These are phyloP conservation scores for Wallacemonas sp. DNA, from an alignment of 208 protist genomes.

Conservation along the genomic window DNA sequence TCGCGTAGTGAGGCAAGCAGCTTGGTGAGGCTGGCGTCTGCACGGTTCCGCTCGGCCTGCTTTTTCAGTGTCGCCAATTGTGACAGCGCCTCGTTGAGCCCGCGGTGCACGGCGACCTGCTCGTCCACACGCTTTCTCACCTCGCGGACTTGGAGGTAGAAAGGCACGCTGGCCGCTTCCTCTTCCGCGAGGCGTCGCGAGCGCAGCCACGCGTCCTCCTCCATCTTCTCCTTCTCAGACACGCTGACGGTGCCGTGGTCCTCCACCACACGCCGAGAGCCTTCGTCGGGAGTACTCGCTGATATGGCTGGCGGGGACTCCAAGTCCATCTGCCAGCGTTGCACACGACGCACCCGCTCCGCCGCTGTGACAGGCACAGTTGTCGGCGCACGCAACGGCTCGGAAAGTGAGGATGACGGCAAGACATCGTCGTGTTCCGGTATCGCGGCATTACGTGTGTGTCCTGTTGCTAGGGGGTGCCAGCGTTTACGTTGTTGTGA, in stretches of 20 bases:
- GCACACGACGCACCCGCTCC: neutral
- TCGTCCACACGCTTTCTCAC: conserved; percentile 51
- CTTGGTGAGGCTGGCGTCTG: conserved; percentile 36
- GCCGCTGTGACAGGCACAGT: neutral
- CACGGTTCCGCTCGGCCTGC: conserved; percentile 23
- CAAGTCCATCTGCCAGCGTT: neutral
- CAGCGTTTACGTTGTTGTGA: too few species aligned
- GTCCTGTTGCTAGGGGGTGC: too few species aligned
- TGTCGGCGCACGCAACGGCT: too few species aligned
- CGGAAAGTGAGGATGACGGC: too few species aligned
- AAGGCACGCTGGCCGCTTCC: conserved; percentile 25
- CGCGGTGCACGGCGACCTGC: conserved; percentile 66
- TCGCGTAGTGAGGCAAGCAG: conserved; percentile 21
- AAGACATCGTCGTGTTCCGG: too few species aligned
- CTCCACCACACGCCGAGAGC: neutral
- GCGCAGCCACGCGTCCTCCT: neutral
- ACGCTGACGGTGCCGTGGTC: neutral
- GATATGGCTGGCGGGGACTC: neutral
- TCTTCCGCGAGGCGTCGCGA: neutral
- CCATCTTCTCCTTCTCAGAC: neutral
- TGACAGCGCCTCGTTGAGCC: conserved; percentile 25
- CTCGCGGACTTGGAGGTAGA: conserved; percentile 36
- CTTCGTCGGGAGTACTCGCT: neutral
- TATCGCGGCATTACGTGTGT: too few species aligned
- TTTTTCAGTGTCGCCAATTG: conserved; percentile 25